Conservation (phyloP, 306 rosid species). For the Vigna unguiculata region DNA sequence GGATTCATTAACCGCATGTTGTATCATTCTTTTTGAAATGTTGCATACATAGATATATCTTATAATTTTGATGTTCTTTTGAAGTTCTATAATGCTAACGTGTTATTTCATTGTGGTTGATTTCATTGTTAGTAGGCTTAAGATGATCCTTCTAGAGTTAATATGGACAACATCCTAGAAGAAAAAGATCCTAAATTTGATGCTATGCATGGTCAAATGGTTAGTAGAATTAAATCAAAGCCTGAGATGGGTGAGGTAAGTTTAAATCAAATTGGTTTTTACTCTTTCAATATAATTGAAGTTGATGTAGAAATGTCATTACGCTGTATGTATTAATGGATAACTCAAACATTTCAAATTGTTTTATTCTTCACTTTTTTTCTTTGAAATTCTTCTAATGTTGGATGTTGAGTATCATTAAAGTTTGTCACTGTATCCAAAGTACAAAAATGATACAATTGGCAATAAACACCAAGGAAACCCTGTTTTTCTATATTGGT, state of each 20-base stretch:
- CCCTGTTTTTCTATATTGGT: too few species aligned
- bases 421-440: too few species aligned
- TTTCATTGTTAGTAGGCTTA: constrained; percentile 44
- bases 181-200: constrained; percentile 80
- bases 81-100: constrained; percentile 24
- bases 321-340: neutral
- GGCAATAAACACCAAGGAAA: too few species aligned
- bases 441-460: too few species aligned
- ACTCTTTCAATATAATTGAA: constrained; percentile 2
- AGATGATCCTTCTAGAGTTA: constrained; percentile 59
- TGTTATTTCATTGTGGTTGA: constrained; percentile 38
- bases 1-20: too few species aligned
- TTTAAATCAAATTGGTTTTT: constrained; percentile 27
- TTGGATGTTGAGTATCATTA: too few species aligned
- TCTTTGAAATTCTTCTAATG: constrained; percentile 8
- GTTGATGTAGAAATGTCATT: constrained; percentile 20
- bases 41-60: neutral
- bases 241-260: constrained; percentile 98
- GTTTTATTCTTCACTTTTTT: constrained; percentile 16
- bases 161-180: constrained; percentile 68
- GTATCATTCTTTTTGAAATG: constrained; percentile 11
- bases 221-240: constrained; percentile 77
- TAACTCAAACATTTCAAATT: neutral
- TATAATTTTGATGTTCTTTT: constrained; percentile 29
- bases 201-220: constrained; percentile 91